Evolutionary conservation across 1,284 basidiomycete species (phyloP), one percentile per base, ranked within the genome.

Genomic region (Lentinus polychrous): DNA sequence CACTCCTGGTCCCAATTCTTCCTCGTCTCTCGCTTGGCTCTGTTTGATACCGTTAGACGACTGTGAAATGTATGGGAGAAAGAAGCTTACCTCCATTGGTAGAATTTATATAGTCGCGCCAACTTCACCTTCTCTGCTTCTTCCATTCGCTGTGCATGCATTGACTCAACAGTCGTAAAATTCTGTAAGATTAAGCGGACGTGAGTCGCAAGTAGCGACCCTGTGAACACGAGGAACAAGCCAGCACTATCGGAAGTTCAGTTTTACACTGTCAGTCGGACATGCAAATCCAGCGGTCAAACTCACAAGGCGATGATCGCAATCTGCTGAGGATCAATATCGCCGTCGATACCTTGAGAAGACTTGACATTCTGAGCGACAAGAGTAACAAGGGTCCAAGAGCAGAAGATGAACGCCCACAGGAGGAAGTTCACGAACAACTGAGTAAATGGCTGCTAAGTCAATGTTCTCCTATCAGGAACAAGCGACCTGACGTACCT

Each of bases 111-210:
- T 49, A 73, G 70, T 2, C 65, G 65, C 1, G 63, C 68, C 18
- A 92, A 60, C 42, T 69, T 61, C 2, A 60, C 65, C 3, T 71
- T 60, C 61, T 93, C 91, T 27, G 79, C 73, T 35, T 85, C 79
- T 55, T 74, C 74, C 69, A 86, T 77, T 12, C 67, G 60, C 23
- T 70, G 72, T 18, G 79, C 67, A 3, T 65, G 61, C 49, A 92
- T 70, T 39, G 78, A 78, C 66, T 95, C 92, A 46, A 94, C 81
- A 0, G 91, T 94, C 22, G 86, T 87, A 61, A 82, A 74, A 51
- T 87, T 89, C 40, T 67, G 55, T 39, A 75, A 54, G 44, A 88
- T 76, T n/a, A 92, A 60, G 20, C 72, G 66, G 12, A 77, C 59
- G 58, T 95, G 92, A 2, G 81, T 72, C 1, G 66, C 43, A 8